These are phyloP conservation scores for Lagenidium sp. DNA, from an alignment of 352 stramenopile genomes.

Conservation along the genomic window DNA sequence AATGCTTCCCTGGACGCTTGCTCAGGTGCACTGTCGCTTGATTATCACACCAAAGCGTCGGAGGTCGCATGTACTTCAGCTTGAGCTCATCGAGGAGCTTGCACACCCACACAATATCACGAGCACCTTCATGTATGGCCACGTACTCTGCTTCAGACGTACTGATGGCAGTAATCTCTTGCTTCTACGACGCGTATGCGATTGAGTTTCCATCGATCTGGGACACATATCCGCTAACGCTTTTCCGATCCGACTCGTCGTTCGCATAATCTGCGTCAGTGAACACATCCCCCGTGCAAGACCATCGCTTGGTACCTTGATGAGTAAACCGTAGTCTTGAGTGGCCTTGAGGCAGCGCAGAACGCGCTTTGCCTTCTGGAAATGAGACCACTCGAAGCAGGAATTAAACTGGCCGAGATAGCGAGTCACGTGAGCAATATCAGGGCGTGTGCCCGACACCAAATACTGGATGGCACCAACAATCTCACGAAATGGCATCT, in stretches of 20 bases:
- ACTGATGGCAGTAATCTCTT: background rate
- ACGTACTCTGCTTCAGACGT: background rate
- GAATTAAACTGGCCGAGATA: constrained; percentile 5
- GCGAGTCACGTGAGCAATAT: constrained; percentile 11
- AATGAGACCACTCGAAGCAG: constrained; percentile 1
- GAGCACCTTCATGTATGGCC: background rate
- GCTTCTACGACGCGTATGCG: background rate
- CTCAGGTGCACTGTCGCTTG: background rate
- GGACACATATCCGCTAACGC: constrained; percentile 16
- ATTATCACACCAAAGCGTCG: background rate
- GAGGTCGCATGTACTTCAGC: background rate
- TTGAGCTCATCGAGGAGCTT: background rate
- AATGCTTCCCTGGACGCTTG: background rate
- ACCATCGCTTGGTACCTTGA: no score
- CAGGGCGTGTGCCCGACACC: constrained; percentile 10
- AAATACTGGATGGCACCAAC: constrained; percentile 6
- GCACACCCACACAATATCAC: background rate
- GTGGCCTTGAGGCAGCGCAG: constrained; percentile 3
- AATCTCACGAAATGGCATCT: constrained; percentile 4
- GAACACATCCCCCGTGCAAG: no score
- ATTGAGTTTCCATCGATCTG: constrained; percentile 5
- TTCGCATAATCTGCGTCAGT: constrained; percentile 20
- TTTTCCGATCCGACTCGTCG: constrained; percentile 7
- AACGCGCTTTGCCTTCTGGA: constrained; percentile 3
- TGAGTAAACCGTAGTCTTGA: background rate